Base-by-base conservation (phyloP, 2,329 filamentous ascomycete genomes). In the Diaporthe citriasiana region DNA sequence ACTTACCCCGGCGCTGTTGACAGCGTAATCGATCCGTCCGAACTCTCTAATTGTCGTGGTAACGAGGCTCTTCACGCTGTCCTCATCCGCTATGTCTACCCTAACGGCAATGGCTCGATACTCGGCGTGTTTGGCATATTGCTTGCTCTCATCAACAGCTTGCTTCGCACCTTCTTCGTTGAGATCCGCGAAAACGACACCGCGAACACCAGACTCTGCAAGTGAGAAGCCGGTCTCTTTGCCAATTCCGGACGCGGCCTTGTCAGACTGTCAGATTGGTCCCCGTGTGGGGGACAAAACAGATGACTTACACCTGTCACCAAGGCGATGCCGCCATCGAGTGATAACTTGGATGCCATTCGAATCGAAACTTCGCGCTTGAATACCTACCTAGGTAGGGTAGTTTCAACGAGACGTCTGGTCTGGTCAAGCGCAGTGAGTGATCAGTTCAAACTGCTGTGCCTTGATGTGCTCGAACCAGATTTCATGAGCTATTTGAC, bases 1-100 rank as follows among this genome's bases (percentile, higher is more conserved):
- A 60, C 42, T 10, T 17, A 71, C 69, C 19, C 71, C 71, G 13
- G 71, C 71, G 30, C 71, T 73, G 63, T 69, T 73, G n/a, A 73
- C 63, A 33, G 71, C 60, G 22, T 60, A 70, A 19, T 70, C 63
- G n/a, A 73, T 69, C 8, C 71, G 63, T 2, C 71, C 71, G 12
- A 68, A 53, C 12, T 69, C 60, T 10, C 40, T 51, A 13, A 73
- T 17, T 1, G 60, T n/a, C 3, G 22, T 30, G 10, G 13, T 8
- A 25, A 69, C n/a, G 6, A 73, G 51, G 22, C 8, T 13, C 19
- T 73, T 45, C 3, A 73, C 71, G 22, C 63, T 60, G 17, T 17
- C 7, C 25, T 57, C 51, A 7, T 73, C 51, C 3, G 19, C 12
- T 4, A 73, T 73, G 5, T 73, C 71, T 12, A 69, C 1, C 25